Percentiles rank a stretch among this genome's conserved stretches.
phyloP scores from a whole-genome alignment of 2,329 filamentous ascomycete species.

The Xylariaceae sp. region DNA sequence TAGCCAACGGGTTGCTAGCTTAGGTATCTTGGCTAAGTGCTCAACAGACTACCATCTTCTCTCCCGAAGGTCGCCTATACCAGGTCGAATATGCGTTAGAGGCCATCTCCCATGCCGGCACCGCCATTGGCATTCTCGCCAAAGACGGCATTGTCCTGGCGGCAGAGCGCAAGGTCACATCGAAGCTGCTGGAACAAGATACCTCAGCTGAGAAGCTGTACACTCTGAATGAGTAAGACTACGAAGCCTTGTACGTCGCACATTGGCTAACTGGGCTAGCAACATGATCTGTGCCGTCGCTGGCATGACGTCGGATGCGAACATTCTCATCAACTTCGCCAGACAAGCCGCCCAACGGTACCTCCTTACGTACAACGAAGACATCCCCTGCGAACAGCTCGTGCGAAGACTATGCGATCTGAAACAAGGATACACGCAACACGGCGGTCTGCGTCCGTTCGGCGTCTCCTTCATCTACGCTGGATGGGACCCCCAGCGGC shows the following conservation, averaged over 20 bases:
- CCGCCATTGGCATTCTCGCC: conserved; percentile 91
- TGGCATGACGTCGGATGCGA: conserved; percentile 98
- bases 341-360: conserved; percentile 95
- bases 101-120: conserved; percentile 97
- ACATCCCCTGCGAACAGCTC: conserved; percentile 98
- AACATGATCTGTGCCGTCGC: conserved; percentile 99
- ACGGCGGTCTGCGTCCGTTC: conserved; percentile 95
- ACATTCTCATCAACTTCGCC: conserved; percentile 99
- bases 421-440: conserved; percentile 98
- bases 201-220: conserved; percentile 99
- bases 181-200: conserved; percentile 98
- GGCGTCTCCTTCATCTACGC: conserved; percentile 99
- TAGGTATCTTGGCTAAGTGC: conserved; percentile 15
- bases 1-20: conserved; percentile 18
- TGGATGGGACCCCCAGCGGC: conserved; percentile 88
- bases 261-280: conserved; percentile 42
- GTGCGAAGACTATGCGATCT: conserved; percentile 94
- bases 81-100: conserved; percentile 99
- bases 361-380: conserved; percentile 98
- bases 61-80: conserved; percentile 94
- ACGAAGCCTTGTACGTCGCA: neutral
- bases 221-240: conserved; percentile 82
- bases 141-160: conserved; percentile 98
- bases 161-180: conserved; percentile 97
- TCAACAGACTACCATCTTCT: conserved; percentile 95